These are phyloP conservation scores for Metschnikowia koreensis DNA, from an alignment of 805 yeast genomes.

Conservation along the genomic window DNA sequence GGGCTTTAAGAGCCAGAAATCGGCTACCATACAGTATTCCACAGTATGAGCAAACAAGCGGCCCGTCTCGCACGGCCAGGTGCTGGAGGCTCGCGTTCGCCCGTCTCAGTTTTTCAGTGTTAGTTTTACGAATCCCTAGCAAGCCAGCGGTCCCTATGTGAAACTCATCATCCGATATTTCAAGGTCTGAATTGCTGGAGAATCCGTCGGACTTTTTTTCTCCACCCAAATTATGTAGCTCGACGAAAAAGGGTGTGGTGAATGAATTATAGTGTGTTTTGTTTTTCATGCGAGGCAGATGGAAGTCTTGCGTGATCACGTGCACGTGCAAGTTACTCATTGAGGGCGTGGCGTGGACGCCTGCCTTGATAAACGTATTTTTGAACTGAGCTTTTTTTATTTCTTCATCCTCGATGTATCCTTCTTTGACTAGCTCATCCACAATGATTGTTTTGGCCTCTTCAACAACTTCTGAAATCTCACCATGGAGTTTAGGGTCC, in stretches of 20 bases:
- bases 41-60: conserved; percentile 30
- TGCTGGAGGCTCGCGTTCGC: neutral
- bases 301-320: conserved; percentile 64
- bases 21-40: conserved; percentile 23
- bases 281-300: conserved; percentile 53
- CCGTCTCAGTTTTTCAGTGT: neutral
- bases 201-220: neutral
- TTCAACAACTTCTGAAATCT: conserved; percentile 32
- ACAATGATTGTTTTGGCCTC: conserved; percentile 33
- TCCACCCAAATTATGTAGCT: conserved; percentile 35
- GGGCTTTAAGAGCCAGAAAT: conserved; percentile 28
- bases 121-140: neutral
- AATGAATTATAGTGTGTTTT: conserved; percentile 71
- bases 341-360: conserved; percentile 73
- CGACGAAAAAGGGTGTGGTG: conserved; percentile 61
- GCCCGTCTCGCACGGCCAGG: conserved; percentile 13
- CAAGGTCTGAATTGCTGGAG: conserved; percentile 1
- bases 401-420: conserved; percentile 15
- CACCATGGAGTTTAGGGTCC: conserved; percentile 24
- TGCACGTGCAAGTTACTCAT: conserved; percentile 70
- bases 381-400: conserved; percentile 18
- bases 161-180: neutral
- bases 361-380: conserved; percentile 43
- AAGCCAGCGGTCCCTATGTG: neutral
- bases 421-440: conserved; percentile 27